Evolutionary conservation across 2,329 filamentous ascomycete species (phyloP), one percentile per base, ranked within the genome.

Genomic region (Salinomyces thailandicus): DNA sequence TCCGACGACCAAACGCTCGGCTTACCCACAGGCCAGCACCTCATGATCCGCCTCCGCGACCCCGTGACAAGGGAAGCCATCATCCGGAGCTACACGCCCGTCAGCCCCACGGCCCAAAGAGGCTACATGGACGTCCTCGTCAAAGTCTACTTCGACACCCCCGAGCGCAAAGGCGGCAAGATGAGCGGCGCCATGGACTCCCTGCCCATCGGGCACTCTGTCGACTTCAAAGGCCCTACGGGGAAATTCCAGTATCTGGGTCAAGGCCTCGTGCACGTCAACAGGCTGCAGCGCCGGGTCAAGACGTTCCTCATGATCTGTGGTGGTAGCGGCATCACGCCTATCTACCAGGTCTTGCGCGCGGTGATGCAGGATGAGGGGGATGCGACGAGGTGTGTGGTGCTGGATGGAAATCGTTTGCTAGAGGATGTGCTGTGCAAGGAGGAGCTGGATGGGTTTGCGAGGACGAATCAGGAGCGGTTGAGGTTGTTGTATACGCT

Each of bases 261-360:
- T 0, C 61, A 66, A 0, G 85, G 86, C 0, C 44, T 60, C 2
- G 85, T 81, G 49, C 53, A 62, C 0, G 62, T 93, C 28, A 73
- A 73, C 19, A 72, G 72, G 0, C 68, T 64, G 14, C 57, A 66
- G 39, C 65, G 78, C 7, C 60, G 49, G 0, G 72, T 93, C 1
- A 72, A 70, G 35, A 72, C 71, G 9, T 85, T 94, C 58, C 67
- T 82, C 54, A 93, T 94, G 85, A 77, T 94, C 19, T 91, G 84
- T 49, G 87, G 73, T 11, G 87, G 87, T 5, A 84, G 76, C n/a
- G 87, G 87, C 1, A 81, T 95, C 52, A 94, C 87, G n/a, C 87
- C 87, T 0, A 83, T 94, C 45, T 91, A 79, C 55, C 83, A 91
- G 53, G 82, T 93, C 3, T 65, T 93, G 35, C 69, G 83, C 5